Evolutionary conservation across 768 basidiomycete genomes (phyloP).

Genomic region (Pleurotus sapidus): DNA sequence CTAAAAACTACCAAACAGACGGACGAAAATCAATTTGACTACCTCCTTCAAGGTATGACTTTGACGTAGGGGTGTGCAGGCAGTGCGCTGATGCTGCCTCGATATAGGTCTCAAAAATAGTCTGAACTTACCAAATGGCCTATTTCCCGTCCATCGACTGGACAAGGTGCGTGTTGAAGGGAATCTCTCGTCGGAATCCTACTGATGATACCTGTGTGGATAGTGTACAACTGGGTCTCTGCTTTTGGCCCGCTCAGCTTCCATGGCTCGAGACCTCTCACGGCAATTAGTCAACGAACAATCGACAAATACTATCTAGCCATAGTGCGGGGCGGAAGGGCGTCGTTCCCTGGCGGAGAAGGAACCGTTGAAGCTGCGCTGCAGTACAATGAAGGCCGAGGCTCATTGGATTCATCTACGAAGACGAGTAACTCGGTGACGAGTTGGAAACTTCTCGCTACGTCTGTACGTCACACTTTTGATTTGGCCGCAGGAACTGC

Average conservation of each 20-base stretch:
- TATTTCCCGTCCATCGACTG: conserved; percentile 55
- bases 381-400: conserved; percentile 43
- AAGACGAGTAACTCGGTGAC: conserved; percentile 38
- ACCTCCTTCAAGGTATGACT: conserved; percentile 28
- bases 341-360: conserved; percentile 36
- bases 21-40: conserved; percentile 24
- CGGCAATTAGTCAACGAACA: conserved; percentile 48
- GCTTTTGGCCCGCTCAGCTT: conserved; percentile 45
- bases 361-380: conserved; percentile 43
- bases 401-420: conserved; percentile 27
- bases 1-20: neutral
- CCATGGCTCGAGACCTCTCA: conserved; percentile 44
- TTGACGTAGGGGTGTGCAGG: too few relatives aligned
- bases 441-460: conserved; percentile 57
- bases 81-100: too few relatives aligned
- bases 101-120: neutral
- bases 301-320: conserved; percentile 64
- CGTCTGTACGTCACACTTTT: conserved; percentile 45
- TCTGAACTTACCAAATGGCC: conserved; percentile 26
- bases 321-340: conserved; percentile 50
- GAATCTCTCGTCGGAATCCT: neutral
- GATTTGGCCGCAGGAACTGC: neutral
- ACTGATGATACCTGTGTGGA: neutral
- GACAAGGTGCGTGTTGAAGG: conserved; percentile 50
- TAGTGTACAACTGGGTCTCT: conserved; percentile 66